A percentile compares a stretch with the other conserved stretches of the same genome.
Evolutionary conservation across 371 early-diverging fungal genomes (phyloP).

Genomic region (Lichtheimia ramosa): DNA sequence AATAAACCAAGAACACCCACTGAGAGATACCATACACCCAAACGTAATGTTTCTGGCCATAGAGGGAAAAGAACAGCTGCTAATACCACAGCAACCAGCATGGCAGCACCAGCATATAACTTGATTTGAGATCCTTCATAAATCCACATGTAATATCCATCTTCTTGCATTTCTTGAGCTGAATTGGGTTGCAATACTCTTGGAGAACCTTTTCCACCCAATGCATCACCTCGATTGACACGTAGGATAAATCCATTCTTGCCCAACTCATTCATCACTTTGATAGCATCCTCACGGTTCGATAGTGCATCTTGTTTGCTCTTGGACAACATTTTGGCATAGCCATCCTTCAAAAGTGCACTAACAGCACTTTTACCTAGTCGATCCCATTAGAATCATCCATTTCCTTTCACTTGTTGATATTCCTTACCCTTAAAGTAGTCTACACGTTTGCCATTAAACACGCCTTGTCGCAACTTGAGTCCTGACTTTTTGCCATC

Average conservation of each 20-base stretch:
- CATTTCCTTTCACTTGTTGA: not conserved
- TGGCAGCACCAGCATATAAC: slow-evolving; percentile 74
- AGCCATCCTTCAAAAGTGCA: slow-evolving; percentile 75
- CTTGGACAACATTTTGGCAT: slow-evolving; percentile 56
- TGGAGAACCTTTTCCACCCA: slow-evolving; percentile 50
- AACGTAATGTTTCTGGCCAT: slow-evolving; percentile 89
- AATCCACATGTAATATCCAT: slow-evolving; percentile 94
- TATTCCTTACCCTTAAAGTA: slow-evolving; percentile 83
- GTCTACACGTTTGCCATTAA: slow-evolving; percentile 88
- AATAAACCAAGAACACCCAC: slow-evolving; percentile 86
- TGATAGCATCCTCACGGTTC: slow-evolving; percentile 66
- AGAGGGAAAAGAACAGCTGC: slow-evolving; percentile 97
- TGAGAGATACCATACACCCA: slow-evolving; percentile 91
- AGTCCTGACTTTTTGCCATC: slow-evolving; percentile 66
- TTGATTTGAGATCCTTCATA: slow-evolving; percentile 88
- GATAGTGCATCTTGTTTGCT: slow-evolving; percentile 49
- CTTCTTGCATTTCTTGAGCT: slow-evolving; percentile 74
- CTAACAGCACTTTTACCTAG: slow-evolving; percentile 89
- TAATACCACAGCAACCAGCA: slow-evolving; percentile 77
- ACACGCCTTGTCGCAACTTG: slow-evolving; percentile 81
- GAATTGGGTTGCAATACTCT: slow-evolving; percentile 62
- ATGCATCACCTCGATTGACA: slow-evolving; percentile 67
- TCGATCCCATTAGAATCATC: not conserved
- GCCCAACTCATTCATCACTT: slow-evolving; percentile 70
- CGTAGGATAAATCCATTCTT: slow-evolving; percentile 70